phyloP scores from a whole-genome alignment of 129 eudicot species.

The Artemisia tridentata region DNA sequence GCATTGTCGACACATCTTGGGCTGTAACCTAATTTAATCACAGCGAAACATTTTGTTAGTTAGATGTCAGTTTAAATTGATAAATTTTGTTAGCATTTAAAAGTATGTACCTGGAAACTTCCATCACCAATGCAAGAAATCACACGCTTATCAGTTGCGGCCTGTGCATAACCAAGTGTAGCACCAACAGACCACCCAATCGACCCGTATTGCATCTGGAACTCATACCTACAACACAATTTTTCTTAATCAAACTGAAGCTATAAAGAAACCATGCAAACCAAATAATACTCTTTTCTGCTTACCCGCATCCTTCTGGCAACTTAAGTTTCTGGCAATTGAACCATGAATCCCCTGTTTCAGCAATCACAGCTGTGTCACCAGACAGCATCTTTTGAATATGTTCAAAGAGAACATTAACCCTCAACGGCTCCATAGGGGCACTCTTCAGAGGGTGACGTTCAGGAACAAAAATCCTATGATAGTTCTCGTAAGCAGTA shows the following conservation, averaged over 20 bases:
- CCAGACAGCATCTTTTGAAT: constrained; percentile 69
- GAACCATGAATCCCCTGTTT: constrained; percentile 83
- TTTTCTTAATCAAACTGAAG: not conserved
- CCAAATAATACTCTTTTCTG: not conserved
- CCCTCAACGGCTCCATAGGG: constrained; percentile 69
- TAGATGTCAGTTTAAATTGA: too few relatives aligned
- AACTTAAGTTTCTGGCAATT: constrained; percentile 70
- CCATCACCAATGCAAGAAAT: constrained; percentile 86
- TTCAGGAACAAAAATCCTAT: constrained; percentile 61
- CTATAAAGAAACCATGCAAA: not conserved
- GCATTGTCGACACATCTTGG: constrained; percentile 66
- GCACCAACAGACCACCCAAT: constrained; percentile 90
- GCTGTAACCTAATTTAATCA: constrained; percentile 53
- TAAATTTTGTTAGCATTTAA: not conserved
- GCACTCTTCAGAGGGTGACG: constrained; percentile 49
- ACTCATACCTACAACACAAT: constrained; percentile 54
- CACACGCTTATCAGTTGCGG: constrained; percentile 55
- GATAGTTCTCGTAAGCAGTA: constrained; percentile 66
- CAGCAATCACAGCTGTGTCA: constrained; percentile 72
- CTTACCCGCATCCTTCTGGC: constrained; percentile 79
- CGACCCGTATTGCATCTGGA: constrained; percentile 89
- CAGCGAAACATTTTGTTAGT: not conserved
- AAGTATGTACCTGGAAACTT: constrained; percentile 57
- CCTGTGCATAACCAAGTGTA: constrained; percentile 81
- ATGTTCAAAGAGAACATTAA: constrained; percentile 63